Percentiles rank a stretch among this genome's conserved stretches.
Conservation (phyloP, 257 asterid species). For the Lantana camara region DNA sequence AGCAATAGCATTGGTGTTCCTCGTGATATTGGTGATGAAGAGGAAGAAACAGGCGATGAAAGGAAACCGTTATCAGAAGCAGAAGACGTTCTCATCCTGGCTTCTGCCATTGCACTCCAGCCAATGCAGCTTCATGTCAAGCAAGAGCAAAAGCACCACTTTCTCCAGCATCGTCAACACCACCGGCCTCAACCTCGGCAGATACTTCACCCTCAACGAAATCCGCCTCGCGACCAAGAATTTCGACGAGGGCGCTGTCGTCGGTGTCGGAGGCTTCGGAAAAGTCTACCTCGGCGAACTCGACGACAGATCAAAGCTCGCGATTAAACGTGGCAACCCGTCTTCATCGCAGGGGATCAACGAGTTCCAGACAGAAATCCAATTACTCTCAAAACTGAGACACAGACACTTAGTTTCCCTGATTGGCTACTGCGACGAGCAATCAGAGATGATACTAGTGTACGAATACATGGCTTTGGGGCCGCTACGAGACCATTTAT, state of each 20-base stretch:
- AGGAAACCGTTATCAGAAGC: constrained; percentile 67
- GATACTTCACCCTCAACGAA: constrained; percentile 62
- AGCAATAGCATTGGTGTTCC: constrained; percentile 33
- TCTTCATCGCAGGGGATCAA: constrained; percentile 88
- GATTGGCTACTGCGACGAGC: constrained; percentile 86
- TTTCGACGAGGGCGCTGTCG: constrained; percentile 65
- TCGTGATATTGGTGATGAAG: constrained; percentile 36
- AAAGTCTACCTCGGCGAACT: constrained; percentile 75
- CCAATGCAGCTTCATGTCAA: constrained; percentile 74
- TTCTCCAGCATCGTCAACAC: constrained; percentile 56
- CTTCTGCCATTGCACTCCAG: constrained; percentile 68
- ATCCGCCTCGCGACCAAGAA: constrained; percentile 68
- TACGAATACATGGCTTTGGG: constrained; percentile 87
- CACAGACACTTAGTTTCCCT: constrained; percentile 89
- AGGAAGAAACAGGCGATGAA: constrained; percentile 48
- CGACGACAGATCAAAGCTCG: constrained; percentile 67
- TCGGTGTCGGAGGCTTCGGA: constrained; percentile 97
- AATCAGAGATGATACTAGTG: constrained; percentile 82
- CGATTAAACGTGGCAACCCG: constrained; percentile 85
- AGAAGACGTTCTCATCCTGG: constrained; percentile 87
- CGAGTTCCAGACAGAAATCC: constrained; percentile 84
- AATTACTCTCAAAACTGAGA: constrained; percentile 78
- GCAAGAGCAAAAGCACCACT: constrained; percentile 60
- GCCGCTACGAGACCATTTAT: constrained; percentile 79
- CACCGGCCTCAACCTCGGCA: constrained; percentile 64